phyloP scores from a whole-genome alignment of 169 alveolate genomes.

The Eimeria necatrix region DNA sequence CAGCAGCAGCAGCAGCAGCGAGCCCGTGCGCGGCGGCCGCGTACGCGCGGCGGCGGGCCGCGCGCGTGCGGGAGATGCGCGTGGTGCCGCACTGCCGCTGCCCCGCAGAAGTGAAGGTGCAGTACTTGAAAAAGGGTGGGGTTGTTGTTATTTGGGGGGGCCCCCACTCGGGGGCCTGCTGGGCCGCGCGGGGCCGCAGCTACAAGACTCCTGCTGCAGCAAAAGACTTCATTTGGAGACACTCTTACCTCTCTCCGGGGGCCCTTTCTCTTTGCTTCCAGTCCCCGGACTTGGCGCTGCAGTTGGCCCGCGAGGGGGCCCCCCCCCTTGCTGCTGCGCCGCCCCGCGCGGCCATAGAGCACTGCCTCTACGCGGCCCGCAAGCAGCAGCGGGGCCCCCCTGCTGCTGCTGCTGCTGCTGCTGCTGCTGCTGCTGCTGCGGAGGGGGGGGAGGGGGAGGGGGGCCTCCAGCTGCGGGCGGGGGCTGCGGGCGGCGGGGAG shows the following conservation, averaged over 20 bases:
- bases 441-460: too few species aligned
- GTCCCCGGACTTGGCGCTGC: neutral
- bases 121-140: neutral
- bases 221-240: neutral
- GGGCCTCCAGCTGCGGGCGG: too few species aligned
- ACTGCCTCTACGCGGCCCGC: neutral
- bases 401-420: neutral
- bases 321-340: neutral
- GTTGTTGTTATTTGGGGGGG: neutral
- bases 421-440: neutral
- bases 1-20: neutral
- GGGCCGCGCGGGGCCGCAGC: neutral
- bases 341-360: neutral
- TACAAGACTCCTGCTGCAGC: neutral
- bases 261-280: neutral
- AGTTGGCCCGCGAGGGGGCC: neutral
- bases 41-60: neutral
- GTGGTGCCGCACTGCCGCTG: constrained; percentile 10
- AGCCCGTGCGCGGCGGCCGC: neutral
- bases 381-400: neutral
- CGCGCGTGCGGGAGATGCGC: neutral
- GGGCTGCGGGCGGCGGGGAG: too few species aligned
- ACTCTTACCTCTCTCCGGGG: neutral
- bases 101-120: neutral
- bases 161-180: neutral